Percentiles rank a stretch among this genome's conserved stretches.
Conservation (phyloP, 2,329 filamentous ascomycete genomes). For the Mycosphaerella sp. region DNA sequence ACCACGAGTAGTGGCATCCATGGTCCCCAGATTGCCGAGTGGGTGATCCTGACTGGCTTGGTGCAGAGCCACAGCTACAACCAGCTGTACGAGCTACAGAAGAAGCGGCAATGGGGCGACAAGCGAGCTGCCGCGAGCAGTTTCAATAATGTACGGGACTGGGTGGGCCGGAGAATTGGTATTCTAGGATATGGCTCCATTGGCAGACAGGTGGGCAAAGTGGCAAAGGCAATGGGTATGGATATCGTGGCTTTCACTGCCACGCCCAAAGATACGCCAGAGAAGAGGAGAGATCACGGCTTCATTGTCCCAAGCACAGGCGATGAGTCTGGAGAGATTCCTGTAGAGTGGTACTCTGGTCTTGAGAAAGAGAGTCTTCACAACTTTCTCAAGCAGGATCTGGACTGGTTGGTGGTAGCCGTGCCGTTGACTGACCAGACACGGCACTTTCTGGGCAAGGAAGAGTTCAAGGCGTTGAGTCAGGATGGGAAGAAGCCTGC, state of each 20-base stretch:
- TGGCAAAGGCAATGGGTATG: constrained; percentile 51
- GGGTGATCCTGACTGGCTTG: constrained; percentile 58
- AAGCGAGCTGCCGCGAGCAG: constrained; percentile 10
- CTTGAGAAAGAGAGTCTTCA: constrained; percentile 48
- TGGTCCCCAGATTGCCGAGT: constrained; percentile 61
- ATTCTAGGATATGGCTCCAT: constrained; percentile 59
- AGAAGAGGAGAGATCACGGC: constrained; percentile 56
- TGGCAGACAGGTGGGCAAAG: constrained; percentile 48
- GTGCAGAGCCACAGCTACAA: constrained; percentile 52
- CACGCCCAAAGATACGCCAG: constrained; percentile 59
- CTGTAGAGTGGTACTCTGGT: constrained; percentile 53
- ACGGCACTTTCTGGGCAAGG: constrained; percentile 48
- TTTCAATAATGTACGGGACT: constrained; percentile 42
- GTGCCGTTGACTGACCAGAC: constrained; percentile 54
- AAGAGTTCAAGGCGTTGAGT: constrained; percentile 45
- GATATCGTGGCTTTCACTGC: constrained; percentile 70
- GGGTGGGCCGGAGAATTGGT: constrained; percentile 53
- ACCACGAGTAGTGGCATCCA: constrained; percentile 54
- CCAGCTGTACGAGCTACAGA: constrained; percentile 52
- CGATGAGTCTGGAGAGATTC: constrained; percentile 51
- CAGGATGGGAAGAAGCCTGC: constrained; percentile 29
- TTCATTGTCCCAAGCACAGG: constrained; percentile 65
- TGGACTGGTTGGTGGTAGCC: constrained; percentile 53
- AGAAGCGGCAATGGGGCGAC: constrained; percentile 49
- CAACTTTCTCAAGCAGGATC: constrained; percentile 49